A percentile compares a stretch with the other conserved stretches of the same genome.
Conservation (phyloP, 352 stramenopile genomes). For the Pseudoperonospora humuli region DNA sequence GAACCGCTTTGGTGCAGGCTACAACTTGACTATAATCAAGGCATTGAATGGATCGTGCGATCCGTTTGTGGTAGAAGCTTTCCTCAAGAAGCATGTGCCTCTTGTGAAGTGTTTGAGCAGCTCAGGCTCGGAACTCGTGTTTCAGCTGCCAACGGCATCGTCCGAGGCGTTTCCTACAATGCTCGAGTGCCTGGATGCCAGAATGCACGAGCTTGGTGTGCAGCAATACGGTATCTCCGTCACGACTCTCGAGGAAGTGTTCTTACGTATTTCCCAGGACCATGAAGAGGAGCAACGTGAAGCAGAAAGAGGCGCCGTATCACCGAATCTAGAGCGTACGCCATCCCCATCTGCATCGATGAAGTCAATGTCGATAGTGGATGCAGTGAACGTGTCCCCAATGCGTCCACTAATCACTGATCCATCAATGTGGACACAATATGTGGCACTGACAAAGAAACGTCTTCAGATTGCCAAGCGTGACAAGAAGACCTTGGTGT, state of each 20-base stretch:
- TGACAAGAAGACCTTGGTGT: constrained; percentile 54
- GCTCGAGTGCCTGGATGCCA: constrained; percentile 76
- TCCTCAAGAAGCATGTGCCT: constrained; percentile 52
- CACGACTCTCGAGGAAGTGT: constrained; percentile 98
- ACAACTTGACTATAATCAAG: constrained; percentile 74
- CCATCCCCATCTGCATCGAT: constrained; percentile 23
- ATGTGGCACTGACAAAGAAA: constrained; percentile 41
- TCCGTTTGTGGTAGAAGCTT: constrained; percentile 20
- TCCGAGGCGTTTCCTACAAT: constrained; percentile 84
- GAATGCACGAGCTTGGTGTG: constrained; percentile 48
- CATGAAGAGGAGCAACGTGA: constrained; percentile 22
- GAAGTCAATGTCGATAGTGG: constrained; percentile 13
- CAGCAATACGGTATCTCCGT: constrained; percentile 93
- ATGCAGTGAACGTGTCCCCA: constrained; percentile 10
- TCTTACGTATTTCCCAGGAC: constrained; percentile 77
- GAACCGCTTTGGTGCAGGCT: constrained; percentile 88
- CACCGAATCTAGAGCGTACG: constrained; percentile 30
- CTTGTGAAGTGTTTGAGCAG: constrained; percentile 82
- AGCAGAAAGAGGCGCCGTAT: constrained; percentile 19
- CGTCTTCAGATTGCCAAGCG: constrained; percentile 51
- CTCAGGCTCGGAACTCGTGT: constrained; percentile 91
- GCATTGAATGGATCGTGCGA: constrained; percentile 22
- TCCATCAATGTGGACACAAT: constrained; percentile 40
- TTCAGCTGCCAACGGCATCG: constrained; percentile 87
- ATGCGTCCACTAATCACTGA: no score